A percentile compares a stretch with the other conserved stretches of the same genome.
Conservation (phyloP, 768 basidiomycete species). For the Mycena amicta region DNA sequence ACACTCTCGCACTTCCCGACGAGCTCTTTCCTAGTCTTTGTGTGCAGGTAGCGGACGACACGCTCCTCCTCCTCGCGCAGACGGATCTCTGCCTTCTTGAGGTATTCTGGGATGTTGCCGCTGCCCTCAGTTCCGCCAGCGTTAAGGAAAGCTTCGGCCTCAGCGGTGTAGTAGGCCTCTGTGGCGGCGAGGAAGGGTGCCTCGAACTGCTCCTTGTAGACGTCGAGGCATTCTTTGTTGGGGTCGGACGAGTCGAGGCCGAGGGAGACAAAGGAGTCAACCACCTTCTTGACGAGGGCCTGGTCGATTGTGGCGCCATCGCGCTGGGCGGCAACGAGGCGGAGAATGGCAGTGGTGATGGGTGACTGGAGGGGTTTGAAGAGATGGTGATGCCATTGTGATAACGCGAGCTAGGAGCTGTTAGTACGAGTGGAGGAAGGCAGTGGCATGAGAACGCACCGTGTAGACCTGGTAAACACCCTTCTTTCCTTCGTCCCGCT, state of each 20-base stretch:
- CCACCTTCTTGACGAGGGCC: slow-evolving; percentile 88
- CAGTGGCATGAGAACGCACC: slow-evolving; percentile 47
- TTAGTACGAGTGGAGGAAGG: slow-evolving; percentile 3
- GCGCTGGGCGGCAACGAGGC: slow-evolving; percentile 88
- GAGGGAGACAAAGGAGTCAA: slow-evolving; percentile 93
- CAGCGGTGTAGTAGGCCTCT: slow-evolving; percentile 87
- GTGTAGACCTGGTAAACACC: slow-evolving; percentile 96
- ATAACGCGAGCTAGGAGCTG: slow-evolving; percentile 75
- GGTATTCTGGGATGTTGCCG: slow-evolving; percentile 79
- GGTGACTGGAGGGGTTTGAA: slow-evolving; percentile 83
- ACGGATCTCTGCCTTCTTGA: slow-evolving; percentile 91
- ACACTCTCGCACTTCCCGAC: slow-evolving; percentile 86
- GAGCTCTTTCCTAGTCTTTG: slow-evolving; percentile 80
- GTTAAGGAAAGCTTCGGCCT: slow-evolving; percentile 82
- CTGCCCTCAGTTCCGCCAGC: slow-evolving; percentile 61
- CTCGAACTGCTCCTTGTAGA: slow-evolving; percentile 93
- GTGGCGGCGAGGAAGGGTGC: slow-evolving; percentile 85
- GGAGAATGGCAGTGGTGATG: slow-evolving; percentile 82
- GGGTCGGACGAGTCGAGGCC: slow-evolving; percentile 91
- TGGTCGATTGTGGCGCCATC: slow-evolving; percentile 95
- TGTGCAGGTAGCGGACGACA: slow-evolving; percentile 92
- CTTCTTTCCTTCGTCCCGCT: slow-evolving; percentile 95
- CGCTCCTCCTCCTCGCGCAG: slow-evolving; percentile 93
- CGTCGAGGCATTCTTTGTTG: slow-evolving; percentile 90
- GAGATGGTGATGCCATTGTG: slow-evolving; percentile 92